Conservation (phyloP, 768 basidiomycete species). For the Heimioporus sp. region DNA sequence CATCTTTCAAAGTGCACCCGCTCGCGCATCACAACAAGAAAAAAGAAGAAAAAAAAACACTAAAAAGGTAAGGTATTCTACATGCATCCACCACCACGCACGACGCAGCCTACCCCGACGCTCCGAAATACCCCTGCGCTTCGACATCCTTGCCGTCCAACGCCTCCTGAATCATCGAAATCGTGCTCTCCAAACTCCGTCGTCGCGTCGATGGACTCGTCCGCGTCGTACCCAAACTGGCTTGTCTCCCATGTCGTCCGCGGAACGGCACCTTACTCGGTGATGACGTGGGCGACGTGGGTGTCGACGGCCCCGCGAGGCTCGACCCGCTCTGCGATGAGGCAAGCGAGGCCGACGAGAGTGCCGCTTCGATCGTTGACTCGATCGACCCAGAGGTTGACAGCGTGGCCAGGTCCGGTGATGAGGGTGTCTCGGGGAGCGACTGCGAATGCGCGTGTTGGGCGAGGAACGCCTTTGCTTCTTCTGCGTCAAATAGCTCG, state of each 20-base stretch:
- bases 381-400: constrained; percentile 43
- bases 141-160: constrained; percentile 69
- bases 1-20: no score
- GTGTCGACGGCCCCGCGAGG: constrained; percentile 14
- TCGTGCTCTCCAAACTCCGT: constrained; percentile 92
- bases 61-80: not conserved
- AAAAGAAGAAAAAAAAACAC: no score
- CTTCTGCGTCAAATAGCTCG: constrained; percentile 80
- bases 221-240: constrained; percentile 84
- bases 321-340: constrained; percentile 25
- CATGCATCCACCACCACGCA: not conserved
- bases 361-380: constrained; percentile 37
- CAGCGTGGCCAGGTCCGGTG: constrained; percentile 38
- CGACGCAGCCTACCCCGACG: not conserved
- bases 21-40: no score
- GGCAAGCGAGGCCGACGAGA: constrained; percentile 21
- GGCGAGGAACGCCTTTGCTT: constrained; percentile 62
- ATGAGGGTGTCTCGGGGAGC: constrained; percentile 53
- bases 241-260: constrained; percentile 49
- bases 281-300: constrained; percentile 43
- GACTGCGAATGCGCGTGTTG: constrained; percentile 33
- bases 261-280: constrained; percentile 53
- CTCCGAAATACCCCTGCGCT: not conserved
- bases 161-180: constrained; percentile 91
- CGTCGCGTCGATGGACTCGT: constrained; percentile 92